Base-by-base conservation (phyloP, 768 basidiomycete genomes). In the Boletus rex-veris region DNA sequence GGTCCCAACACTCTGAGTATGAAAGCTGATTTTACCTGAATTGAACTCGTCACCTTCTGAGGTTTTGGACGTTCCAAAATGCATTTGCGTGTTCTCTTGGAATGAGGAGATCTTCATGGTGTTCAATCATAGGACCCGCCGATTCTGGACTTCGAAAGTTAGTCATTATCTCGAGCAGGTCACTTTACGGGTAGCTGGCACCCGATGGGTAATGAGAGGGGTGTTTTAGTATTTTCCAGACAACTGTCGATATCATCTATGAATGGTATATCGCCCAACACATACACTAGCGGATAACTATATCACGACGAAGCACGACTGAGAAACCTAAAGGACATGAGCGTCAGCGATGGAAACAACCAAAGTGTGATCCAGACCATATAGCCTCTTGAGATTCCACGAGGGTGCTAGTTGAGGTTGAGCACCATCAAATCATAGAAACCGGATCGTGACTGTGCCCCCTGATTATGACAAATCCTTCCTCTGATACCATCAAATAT, bases 401-500 rank as follows among this genome's bases (percentile, higher is more conserved):
- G 18, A 40, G 39, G 21, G 31, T 11, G n/a, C 42, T 58, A 63
- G 40, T 48, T 53, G 45, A 64, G 48, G 40, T 18, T 36, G 10
- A 62, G 52, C 28, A 64, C 63, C 31, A 54, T 16, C 45, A 64
- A 44, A 30, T 58, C 61, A 26, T 24, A 48, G 7, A 24, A 48
- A 16, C 38, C 14, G 37, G 28, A 30, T 14, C 41, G 21, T 10
- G 7, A 28, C 28, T 0, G 28, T 8, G 28, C 39, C 4, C 37
- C n/a, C 33, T 16, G 24, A 31, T 50, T 41, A 30, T 56, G 52
- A 24, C 63, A 64, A 30, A 64, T 28, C 33, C 63, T 61, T 45
- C 63, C 63, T 50, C 59, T 50, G 36, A 56, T 31, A 4, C 57
- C 63, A 38, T 64, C 63, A 14, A 64, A 64, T 26, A 54, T 42